Base-by-base conservation (phyloP, 169 alveolate species). In the Plasmodium relictum region DNA sequence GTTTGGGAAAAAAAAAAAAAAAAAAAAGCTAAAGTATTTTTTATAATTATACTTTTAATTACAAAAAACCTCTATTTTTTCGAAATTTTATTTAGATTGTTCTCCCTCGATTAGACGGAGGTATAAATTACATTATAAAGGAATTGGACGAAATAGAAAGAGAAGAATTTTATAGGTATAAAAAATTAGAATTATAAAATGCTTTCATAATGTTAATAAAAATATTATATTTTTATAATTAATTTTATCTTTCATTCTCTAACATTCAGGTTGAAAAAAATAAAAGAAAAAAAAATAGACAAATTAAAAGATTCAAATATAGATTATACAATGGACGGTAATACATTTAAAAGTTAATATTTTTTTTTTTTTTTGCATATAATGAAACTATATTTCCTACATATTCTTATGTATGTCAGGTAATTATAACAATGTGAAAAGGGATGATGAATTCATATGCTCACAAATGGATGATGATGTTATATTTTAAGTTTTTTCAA, bases 121-220 rank as follows among this genome's bases (percentile, higher is more conserved):
- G 96, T 22, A 95, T 98, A 76, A 95, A 93, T 71, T 97, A 97
- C 93, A 98, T 98, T 62, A 96, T 93, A 61, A 95, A 97, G 86
- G 99, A 98, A 90, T 91, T 98, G 20, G 99, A 98, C 71, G 99
- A 98, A 92, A 95, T 95, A 89, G 98, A 96, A 70, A 96, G 99
- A 89, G 99, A 98, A 94, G 99, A 98, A 76, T 98, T 97, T 92
- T 98, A 70, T 24, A 86, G 87, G 41, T 62, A 31, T 44, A 70
- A 44, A 71, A 86, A 70, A 86, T 42, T 56, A 72, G 70, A 58
- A 31, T 54, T 54, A 54, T 54, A 12, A 14, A 18, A 14, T n/a
- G 14, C 6, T 18, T 8, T 18, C 20, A 10, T 54, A 54, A 54
- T 54, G 14, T 54, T 16, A 2, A 54, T 54, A 54, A 18, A 14